Conservation (phyloP, 345 rosid genomes). For the Kernera saxatilis region DNA sequence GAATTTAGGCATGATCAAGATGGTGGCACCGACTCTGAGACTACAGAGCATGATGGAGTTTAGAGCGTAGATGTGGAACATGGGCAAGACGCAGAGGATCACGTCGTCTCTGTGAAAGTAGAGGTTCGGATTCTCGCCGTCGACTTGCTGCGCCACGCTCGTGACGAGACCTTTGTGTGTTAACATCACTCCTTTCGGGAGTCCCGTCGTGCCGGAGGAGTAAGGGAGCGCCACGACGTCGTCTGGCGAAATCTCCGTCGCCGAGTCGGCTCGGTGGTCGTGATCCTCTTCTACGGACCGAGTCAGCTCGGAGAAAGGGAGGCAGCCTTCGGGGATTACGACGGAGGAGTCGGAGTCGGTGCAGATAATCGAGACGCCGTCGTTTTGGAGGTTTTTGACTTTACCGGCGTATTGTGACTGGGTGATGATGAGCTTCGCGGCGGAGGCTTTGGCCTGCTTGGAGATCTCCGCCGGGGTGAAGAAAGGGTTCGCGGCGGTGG, state of each 20-base stretch:
- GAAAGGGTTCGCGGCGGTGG: conserved; percentile 78
- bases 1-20: conserved; percentile 69
- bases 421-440: conserved; percentile 55
- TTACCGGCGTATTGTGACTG: conserved; percentile 48
- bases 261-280: conserved; percentile 7
- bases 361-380: not conserved
- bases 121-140: conserved; percentile 88
- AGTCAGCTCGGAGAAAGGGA: conserved; percentile 46
- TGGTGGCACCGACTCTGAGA: conserved; percentile 62
- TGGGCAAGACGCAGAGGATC: conserved; percentile 61
- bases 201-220: conserved; percentile 93
- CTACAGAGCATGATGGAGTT: conserved; percentile 66
- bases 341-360: not conserved
- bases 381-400: conserved; percentile 32
- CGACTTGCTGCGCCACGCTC: conserved; percentile 83
- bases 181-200: conserved; percentile 92
- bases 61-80: conserved; percentile 83
- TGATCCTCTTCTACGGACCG: conserved; percentile 37
- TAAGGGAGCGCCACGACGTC: conserved; percentile 84
- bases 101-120: conserved; percentile 60
- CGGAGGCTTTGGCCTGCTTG: conserved; percentile 60
- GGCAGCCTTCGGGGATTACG: conserved; percentile 42
- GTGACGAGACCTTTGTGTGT: conserved; percentile 82
- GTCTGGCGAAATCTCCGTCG: conserved; percentile 47
- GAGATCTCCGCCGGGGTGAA: conserved; percentile 65